phyloP scores from a whole-genome alignment of 306 rosid species.

The Prunus mongolica region DNA sequence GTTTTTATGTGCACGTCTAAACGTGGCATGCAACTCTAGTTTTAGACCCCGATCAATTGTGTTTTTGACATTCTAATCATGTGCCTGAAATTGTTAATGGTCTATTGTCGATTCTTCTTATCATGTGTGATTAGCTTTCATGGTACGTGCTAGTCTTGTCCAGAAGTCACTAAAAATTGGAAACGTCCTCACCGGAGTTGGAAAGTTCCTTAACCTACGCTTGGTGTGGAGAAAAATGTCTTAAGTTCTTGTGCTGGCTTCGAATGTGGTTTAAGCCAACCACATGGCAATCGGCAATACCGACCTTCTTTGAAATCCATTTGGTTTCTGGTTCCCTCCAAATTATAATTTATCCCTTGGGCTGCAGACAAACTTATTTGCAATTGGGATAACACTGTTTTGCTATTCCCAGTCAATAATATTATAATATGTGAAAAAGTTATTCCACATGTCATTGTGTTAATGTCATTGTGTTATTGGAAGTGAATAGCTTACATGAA shows the following conservation, averaged over 20 bases:
- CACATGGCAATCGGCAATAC: neutral
- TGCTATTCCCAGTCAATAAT: too few species aligned
- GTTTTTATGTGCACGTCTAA: too few species aligned
- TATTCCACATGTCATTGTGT: fast-evolving
- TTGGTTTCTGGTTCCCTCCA: too few species aligned
- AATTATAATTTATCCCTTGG: too few species aligned
- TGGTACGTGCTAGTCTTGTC: neutral
- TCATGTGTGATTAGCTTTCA: neutral
- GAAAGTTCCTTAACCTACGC: neutral
- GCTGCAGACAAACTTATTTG: too few species aligned
- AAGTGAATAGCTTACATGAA: too few species aligned
- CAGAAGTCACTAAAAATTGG: neutral
- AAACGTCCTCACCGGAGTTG: neutral
- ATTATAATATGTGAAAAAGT: too few species aligned
- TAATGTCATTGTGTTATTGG: too few species aligned
- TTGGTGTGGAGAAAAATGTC: neutral
- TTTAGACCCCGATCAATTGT: too few species aligned
- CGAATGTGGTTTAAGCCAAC: neutral
- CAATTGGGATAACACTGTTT: too few species aligned
- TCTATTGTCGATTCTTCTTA: neutral
- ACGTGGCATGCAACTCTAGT: too few species aligned
- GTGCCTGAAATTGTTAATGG: neutral
- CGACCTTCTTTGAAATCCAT: neutral
- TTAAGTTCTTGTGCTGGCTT: neutral
- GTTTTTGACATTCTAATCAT: too few species aligned